Base-by-base conservation (phyloP, 805 yeast genomes). In the Ogataea minuta region DNA sequence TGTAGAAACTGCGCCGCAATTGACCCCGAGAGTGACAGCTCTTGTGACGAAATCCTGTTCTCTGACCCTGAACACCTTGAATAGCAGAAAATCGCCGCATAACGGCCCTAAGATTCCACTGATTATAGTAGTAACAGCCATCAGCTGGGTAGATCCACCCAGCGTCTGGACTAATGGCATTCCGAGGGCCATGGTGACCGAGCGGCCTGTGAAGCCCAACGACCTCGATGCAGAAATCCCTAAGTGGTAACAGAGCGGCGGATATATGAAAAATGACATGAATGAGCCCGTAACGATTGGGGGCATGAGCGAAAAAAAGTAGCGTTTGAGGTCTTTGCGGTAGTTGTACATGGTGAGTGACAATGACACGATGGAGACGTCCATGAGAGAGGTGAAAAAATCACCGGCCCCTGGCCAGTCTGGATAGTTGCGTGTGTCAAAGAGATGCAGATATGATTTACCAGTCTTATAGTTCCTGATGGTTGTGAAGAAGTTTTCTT, bases 371-470 rank as follows among this genome's bases (percentile, higher is more conserved):
- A 85, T 85, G 2, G 88, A 76, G 7, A 83, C 72, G 52, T 84
- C 93, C 83, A 85, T 80, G 48, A 84, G 59, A 0, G 89, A 73
- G 5, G 79, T 57, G 27, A 85, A 68, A 12, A 85, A 67, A 54
- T 85, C 95, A 2, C 95, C 95, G 10, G 90, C 85, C 0, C 95
- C 95, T 1, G 95, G 93, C 74, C 77, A 72, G 14, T 60, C 55
- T 3, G 56, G 49, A 38, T 53, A 50, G 3, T 57, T 51, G 15
- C 60, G 45, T 17, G 63, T 57, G 49, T 72, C 72, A 57, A 83
- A 81, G 19, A 85, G 66, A 41, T 71, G 62, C 31, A 81, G 57
- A 52, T 85, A 85, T 10, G 68, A 82, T 39, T 80, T 69, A 0
- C 90, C 90, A 0, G 91, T 84, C 48, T 79, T 77, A 63, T 80